A percentile compares a stretch with the other conserved stretches of the same genome.
Evolutionary conservation across 2,329 filamentous ascomycete species (phyloP).

Genomic region (Penicillium freii): DNA sequence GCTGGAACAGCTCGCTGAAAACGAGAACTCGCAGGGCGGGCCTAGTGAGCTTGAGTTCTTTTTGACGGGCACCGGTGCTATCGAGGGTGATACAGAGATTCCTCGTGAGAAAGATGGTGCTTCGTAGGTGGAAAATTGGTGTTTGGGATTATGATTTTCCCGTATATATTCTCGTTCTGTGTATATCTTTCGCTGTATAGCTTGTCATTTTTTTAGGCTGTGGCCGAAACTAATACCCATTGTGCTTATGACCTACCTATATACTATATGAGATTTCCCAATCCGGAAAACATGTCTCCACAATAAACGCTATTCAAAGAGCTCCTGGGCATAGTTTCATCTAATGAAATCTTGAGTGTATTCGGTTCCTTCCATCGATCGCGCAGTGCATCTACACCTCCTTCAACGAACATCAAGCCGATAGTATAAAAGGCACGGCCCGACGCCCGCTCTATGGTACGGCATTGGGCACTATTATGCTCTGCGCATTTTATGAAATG

Average conservation of each 20-base stretch:
- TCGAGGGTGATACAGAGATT: constrained; percentile 11
- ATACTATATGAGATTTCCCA: no score
- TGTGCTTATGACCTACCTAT: not conserved
- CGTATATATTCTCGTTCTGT: not conserved
- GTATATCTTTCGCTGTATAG: not conserved
- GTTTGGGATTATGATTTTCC: not conserved
- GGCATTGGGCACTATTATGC: no score
- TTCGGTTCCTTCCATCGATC: no score
- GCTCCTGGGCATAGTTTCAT: no score
- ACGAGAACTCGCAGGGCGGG: constrained; percentile 65
- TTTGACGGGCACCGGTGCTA: constrained; percentile 44
- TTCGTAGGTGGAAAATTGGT: not conserved
- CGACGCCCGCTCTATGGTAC: no score
- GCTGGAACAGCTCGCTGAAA: constrained; percentile 78
- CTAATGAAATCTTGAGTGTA: no score
- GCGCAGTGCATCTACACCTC: no score
- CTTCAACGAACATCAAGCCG: no score
- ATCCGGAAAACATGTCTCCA: no score
- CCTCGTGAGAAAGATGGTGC: not conserved
- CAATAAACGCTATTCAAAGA: no score
- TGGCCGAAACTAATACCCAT: constrained; percentile 6
- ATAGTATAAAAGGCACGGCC: no score
- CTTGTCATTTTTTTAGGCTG: not conserved
- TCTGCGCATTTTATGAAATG: no score
- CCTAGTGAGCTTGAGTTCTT: constrained; percentile 79